Evolutionary conservation across 805 yeast genomes (phyloP), one percentile per base, ranked within the genome.

Genomic region (Metschnikowia gruessii): DNA sequence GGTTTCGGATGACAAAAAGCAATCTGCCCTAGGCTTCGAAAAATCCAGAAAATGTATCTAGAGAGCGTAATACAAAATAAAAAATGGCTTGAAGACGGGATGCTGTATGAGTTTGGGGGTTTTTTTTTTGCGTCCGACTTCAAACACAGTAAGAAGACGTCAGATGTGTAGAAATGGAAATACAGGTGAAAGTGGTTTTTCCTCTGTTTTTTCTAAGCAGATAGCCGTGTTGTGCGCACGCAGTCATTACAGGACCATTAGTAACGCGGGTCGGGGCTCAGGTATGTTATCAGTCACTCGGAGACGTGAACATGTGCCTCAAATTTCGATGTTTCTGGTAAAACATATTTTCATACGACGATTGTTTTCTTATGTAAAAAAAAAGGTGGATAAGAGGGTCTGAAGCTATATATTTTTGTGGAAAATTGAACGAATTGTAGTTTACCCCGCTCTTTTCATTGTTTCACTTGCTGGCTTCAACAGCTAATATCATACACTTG

Each of bases 141-240:
- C 43, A 24, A 40, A 40, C 32, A 18, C 31, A 10, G 31, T 17
- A 32, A 21, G 43, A 24, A 40, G 43, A 40, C 37, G 30, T 40
- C 37, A 24, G 32, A 40, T 21, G 43, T 21, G 13, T 21, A 37
- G 11, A 37, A 40, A 18, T 21, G 11, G 29, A 22, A 21, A 17
- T 2, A 16, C n/a, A 12, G 37, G 24, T 17, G n/a, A 24, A 16
- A 17, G 33, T 11, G 19, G 34, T 15, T 34, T 33, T 41, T 35
- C 33, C 39, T 34, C 30, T 41, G 17, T 42, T 42, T 26, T 36
- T 28, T 29, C 40, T n/a, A n/a, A 11, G 24, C 16, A 32, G 38
- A 37, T 38, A 43, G 46, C 37, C 37, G 41, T 37, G 40, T 18
- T 43, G 46, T 43, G 46, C 46, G 46, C 46, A 28, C 42, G 28